These are phyloP conservation scores for Orbilia brochopaga DNA, from an alignment of 2,329 filamentous ascomycete species.

Conservation along the genomic window DNA sequence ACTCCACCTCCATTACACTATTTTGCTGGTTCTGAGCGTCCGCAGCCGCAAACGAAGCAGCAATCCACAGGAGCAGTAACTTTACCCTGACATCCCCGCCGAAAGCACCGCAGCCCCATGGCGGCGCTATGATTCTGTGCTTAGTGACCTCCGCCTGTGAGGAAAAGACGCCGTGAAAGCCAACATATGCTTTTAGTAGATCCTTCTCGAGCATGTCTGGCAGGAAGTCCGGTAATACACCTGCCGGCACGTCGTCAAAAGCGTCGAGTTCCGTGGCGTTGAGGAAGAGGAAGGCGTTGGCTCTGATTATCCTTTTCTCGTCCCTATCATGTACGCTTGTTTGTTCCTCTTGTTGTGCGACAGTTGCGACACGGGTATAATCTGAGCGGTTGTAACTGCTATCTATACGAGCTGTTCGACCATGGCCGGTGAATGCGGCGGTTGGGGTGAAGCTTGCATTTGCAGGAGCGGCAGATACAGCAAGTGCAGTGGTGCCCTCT, in stretches of 20 bases:
- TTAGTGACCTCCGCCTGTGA: slow-evolving; percentile 10
- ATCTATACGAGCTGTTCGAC: slow-evolving; percentile 35
- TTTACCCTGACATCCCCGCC: slow-evolving; percentile 42
- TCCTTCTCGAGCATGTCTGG: slow-evolving; percentile 34
- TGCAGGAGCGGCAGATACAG: slow-evolving; percentile 13
- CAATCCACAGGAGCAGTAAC: slow-evolving; percentile 37
- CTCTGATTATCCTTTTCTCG: slow-evolving; percentile 15
- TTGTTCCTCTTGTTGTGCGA: not conserved
- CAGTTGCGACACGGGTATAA: not conserved
- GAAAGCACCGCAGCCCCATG: slow-evolving; percentile 47
- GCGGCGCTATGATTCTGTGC: slow-evolving; percentile 35
- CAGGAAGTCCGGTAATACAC: slow-evolving; percentile 32
- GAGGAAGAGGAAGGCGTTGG: slow-evolving; percentile 29
- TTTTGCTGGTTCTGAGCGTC: not conserved
- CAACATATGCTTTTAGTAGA: slow-evolving; percentile 41
- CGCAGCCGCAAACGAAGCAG: slow-evolving; percentile 33
- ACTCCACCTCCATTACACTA: slow-evolving; percentile 3
- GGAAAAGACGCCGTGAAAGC: slow-evolving; percentile 26
- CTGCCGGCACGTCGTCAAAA: slow-evolving; percentile 14
- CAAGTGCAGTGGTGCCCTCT: slow-evolving; percentile 28
- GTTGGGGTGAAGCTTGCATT: slow-evolving; percentile 18
- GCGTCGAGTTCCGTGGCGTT: slow-evolving; percentile 39
- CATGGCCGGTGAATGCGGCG: slow-evolving; percentile 30
- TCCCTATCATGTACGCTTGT: not conserved
- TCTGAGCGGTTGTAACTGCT: slow-evolving; percentile 12